These are phyloP conservation scores for Xylariaceae sp. DNA, from an alignment of 2,329 filamentous ascomycete genomes.

Conservation along the genomic window DNA sequence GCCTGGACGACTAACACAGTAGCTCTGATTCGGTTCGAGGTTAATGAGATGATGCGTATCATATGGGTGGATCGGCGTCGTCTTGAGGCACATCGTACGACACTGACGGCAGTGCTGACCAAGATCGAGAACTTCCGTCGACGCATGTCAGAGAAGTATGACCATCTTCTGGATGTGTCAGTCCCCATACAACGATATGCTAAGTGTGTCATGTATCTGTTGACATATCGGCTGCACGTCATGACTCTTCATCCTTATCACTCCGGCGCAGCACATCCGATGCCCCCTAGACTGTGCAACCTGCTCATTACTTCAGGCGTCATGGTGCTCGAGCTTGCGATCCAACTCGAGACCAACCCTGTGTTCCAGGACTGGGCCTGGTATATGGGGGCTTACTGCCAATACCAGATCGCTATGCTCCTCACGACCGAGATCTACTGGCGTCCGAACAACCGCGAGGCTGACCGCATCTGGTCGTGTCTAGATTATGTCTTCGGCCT, in stretches of 20 bases:
- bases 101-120: slow-evolving; percentile 59
- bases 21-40: slow-evolving; percentile 65
- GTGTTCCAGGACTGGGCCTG: slow-evolving; percentile 59
- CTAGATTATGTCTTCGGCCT: slow-evolving; percentile 69
- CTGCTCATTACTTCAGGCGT: slow-evolving; percentile 61
- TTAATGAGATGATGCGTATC: slow-evolving; percentile 67
- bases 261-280: slow-evolving; percentile 37
- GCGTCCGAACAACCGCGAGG: slow-evolving; percentile 52
- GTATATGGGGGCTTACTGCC: slow-evolving; percentile 68
- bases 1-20: slow-evolving; percentile 67
- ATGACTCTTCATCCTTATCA: slow-evolving; percentile 68
- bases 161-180: slow-evolving; percentile 55
- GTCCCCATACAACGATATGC: slow-evolving; percentile 61
- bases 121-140: slow-evolving; percentile 67
- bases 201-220: slow-evolving; percentile 60
- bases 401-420: slow-evolving; percentile 67
- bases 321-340: slow-evolving; percentile 45
- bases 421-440: slow-evolving; percentile 65
- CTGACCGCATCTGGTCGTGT: slow-evolving; percentile 65
- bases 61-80: slow-evolving; percentile 67
- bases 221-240: slow-evolving; percentile 60
- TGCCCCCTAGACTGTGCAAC: slow-evolving; percentile 61
- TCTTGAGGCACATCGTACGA: slow-evolving; percentile 58
- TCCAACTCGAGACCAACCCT: slow-evolving; percentile 42
- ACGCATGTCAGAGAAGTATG: slow-evolving; percentile 62